Evolutionary conservation across 768 basidiomycete genomes (phyloP).

Genomic region (Tylopilus subfusipes): DNA sequence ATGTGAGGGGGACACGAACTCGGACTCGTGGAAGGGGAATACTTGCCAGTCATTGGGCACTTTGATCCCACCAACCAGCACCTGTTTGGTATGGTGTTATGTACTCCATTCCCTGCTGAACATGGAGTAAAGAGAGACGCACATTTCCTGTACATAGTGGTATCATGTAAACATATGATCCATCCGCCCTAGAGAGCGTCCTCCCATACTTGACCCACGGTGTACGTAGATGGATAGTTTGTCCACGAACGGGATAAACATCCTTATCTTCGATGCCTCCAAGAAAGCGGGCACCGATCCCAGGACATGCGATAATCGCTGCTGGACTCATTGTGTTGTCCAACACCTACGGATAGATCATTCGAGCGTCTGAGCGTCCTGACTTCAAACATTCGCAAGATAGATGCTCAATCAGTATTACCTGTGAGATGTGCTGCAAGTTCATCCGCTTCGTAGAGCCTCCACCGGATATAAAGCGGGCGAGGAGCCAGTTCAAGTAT

Average conservation of each 20-base stretch:
- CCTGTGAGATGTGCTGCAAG: constrained; percentile 66
- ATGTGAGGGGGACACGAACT: background rate
- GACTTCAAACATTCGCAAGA: background rate
- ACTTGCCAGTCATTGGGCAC: constrained; percentile 57
- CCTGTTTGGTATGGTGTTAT: constrained; percentile 23
- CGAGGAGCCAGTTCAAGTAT: constrained; percentile 62
- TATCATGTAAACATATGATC: constrained; percentile 35
- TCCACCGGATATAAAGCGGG: constrained; percentile 56
- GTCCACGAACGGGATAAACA: constrained; percentile 46
- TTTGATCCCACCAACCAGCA: constrained; percentile 61
- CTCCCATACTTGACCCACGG: constrained; percentile 46
- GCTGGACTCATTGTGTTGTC: constrained; percentile 7
- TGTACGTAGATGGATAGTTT: constrained; percentile 42
- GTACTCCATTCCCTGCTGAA: background rate
- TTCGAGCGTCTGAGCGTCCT: background rate
- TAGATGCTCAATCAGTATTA: constrained; percentile 23
- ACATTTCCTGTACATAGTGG: constrained; percentile 40
- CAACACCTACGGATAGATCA: constrained; percentile 11
- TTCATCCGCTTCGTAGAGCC: constrained; percentile 56
- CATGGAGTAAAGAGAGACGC: constrained; percentile 9
- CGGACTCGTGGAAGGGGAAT: background rate
- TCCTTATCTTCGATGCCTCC: constrained; percentile 51
- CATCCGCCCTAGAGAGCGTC: constrained; percentile 30
- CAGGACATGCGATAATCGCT: constrained; percentile 67
- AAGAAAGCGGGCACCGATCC: constrained; percentile 53